Conservation (phyloP, 352 stramenopile species). For the Phytophthora tentaculata region DNA sequence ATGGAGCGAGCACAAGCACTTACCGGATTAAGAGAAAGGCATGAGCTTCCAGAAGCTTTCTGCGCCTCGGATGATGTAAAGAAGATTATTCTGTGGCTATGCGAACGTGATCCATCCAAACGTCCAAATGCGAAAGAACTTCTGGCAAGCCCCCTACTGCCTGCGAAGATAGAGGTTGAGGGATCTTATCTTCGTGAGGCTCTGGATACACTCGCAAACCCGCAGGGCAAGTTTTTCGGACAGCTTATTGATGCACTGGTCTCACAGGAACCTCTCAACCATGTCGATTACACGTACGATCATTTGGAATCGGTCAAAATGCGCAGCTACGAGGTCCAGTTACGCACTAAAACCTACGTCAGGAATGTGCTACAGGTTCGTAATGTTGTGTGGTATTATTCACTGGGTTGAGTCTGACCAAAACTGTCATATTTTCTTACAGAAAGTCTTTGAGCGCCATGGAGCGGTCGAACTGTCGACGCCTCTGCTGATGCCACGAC, state of each 20-base stretch:
- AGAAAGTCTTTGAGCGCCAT: conserved; percentile 88
- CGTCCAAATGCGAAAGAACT: conserved; percentile 79
- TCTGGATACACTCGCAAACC: conserved; percentile 87
- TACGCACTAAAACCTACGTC: conserved; percentile 73
- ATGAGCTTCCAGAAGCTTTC: conserved; percentile 61
- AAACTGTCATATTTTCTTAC: conserved; percentile 10
- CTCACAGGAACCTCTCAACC: conserved; percentile 72
- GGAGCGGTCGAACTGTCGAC: conserved; percentile 81
- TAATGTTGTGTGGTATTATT: too few relatives aligned
- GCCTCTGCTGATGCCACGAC: conserved; percentile 77
- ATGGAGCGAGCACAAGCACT: conserved; percentile 90
- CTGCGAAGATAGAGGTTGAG: conserved; percentile 87
- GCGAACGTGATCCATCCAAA: conserved; percentile 72
- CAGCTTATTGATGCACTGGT: conserved; percentile 86
- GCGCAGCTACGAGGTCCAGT: conserved; percentile 65
- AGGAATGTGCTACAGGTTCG: conserved; percentile 68
- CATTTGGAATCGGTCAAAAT: conserved; percentile 84
- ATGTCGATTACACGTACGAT: conserved; percentile 90
- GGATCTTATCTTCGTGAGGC: conserved; percentile 83
- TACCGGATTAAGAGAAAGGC: conserved; percentile 74
- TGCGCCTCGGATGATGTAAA: conserved; percentile 83
- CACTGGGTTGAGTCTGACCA: conserved; percentile 17
- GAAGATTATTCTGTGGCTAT: conserved; percentile 89
- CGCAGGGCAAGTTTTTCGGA: conserved; percentile 89
- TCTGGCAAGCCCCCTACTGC: conserved; percentile 68